phyloP scores from a whole-genome alignment of 2,329 filamentous ascomycete genomes.

The Tolypocladium tundrense region DNA sequence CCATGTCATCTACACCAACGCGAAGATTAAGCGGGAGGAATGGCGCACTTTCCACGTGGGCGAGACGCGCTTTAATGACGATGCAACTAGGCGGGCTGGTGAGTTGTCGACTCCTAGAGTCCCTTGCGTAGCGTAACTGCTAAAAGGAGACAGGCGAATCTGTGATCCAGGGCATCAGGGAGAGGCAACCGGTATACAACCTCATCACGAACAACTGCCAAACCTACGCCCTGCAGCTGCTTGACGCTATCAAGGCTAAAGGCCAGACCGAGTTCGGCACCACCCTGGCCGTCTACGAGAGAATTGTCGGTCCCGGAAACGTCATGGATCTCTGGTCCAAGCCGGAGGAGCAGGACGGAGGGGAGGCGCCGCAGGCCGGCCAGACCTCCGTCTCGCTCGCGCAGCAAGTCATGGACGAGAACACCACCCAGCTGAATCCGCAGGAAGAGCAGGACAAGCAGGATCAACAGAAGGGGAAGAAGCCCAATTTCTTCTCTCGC shows the following conservation, averaged over 20 bases:
- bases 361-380: background rate
- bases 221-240: constrained; percentile 41
- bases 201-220: constrained; percentile 52
- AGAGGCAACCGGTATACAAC: constrained; percentile 40
- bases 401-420: constrained; percentile 42
- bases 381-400: constrained; percentile 33
- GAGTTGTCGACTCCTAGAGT: constrained; percentile 8
- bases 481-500: background rate
- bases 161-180: constrained; percentile 40
- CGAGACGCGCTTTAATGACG: constrained; percentile 43
- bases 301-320: constrained; percentile 36
- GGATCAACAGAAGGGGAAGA: constrained; percentile 1
- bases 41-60: constrained; percentile 43
- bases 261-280: constrained; percentile 41
- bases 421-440: constrained; percentile 40
- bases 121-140: background rate
- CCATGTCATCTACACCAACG: constrained; percentile 47
- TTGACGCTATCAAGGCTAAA: constrained; percentile 44
- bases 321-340: constrained; percentile 40
- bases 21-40: constrained; percentile 30
- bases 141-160: constrained; percentile 30
- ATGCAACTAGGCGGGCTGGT: constrained; percentile 39
- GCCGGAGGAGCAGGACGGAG: constrained; percentile 10
- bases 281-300: constrained; percentile 41
- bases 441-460: constrained; percentile 19